These are phyloP conservation scores for Flaveria sonorensis DNA, from an alignment of 129 eudicot genomes.

Conservation along the genomic window DNA sequence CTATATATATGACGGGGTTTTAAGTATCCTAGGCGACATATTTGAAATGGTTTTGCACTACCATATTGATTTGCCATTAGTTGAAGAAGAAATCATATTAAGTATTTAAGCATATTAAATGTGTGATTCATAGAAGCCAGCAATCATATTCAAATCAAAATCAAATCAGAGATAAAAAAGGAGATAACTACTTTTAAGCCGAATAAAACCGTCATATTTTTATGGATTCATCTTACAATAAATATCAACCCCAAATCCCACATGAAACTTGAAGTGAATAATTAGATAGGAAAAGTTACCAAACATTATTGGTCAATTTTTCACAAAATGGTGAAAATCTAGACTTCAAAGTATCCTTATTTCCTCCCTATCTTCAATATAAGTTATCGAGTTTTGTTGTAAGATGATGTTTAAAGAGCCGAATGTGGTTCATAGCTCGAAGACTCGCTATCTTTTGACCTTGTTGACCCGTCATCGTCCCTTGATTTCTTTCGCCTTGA, in stretches of 20 bases:
- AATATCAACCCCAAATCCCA: constrained; percentile 15
- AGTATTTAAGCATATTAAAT: background rate
- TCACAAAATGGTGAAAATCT: background rate
- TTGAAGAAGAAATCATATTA: background rate
- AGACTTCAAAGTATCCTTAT: constrained; percentile 1
- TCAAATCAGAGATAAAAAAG: background rate
- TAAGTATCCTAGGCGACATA: no score
- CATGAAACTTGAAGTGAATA: constrained; percentile 18
- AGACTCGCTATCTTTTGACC: constrained; percentile 30
- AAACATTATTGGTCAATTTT: background rate
- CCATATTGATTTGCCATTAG: no score
- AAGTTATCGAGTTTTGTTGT: constrained; percentile 16
- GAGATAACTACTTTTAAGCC: background rate
- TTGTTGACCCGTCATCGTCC: constrained; percentile 36
- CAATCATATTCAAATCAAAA: constrained; percentile 7
- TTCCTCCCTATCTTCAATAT: constrained; percentile 4
- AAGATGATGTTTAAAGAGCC: constrained; percentile 20
- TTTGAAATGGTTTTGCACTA: no score
- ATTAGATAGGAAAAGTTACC: constrained; percentile 20
- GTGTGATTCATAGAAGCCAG: background rate
- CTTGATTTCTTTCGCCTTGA: constrained; percentile 27
- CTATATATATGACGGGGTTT: no score
- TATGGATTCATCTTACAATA: constrained; percentile 24
- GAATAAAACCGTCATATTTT: constrained; percentile 19
- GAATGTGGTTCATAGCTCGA: constrained; percentile 2